Evolutionary conservation across 768 basidiomycete species (phyloP).

Genomic region (Saitozyma podzolica): DNA sequence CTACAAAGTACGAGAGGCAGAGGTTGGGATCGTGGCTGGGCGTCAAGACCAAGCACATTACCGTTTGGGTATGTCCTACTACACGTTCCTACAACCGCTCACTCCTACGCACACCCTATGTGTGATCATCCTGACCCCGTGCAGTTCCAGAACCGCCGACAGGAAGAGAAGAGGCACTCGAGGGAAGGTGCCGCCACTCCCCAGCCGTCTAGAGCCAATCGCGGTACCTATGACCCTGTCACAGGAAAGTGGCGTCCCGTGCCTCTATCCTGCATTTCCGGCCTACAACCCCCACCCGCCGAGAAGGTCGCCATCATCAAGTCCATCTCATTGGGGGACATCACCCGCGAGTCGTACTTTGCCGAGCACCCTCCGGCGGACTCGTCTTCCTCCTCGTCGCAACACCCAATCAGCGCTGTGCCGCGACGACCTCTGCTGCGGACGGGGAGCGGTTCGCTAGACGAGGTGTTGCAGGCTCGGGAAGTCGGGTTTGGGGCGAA

Average conservation of each 20-base stretch:
- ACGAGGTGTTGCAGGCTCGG: slow-evolving; percentile 20
- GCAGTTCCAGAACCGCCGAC: slow-evolving; percentile 33
- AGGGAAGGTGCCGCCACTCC: slow-evolving; percentile 2
- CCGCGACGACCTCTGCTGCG: neutral
- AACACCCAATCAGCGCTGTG: neutral
- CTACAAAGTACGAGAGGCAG: slow-evolving; percentile 32
- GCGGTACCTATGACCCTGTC: slow-evolving; percentile 29
- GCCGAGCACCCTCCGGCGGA: slow-evolving; percentile 1
- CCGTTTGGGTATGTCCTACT: slow-evolving; percentile 26
- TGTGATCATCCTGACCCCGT: slow-evolving; percentile 1
- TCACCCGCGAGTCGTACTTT: slow-evolving; percentile 28
- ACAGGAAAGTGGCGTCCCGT: slow-evolving; percentile 38
- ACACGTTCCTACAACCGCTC: neutral
- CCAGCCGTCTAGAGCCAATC: slow-evolving; percentile 17
- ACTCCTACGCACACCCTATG: neutral
- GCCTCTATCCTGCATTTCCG: slow-evolving; percentile 22
- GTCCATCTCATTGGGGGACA: slow-evolving; percentile 23
- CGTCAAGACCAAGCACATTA: slow-evolving; percentile 31
- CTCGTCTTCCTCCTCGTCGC: neutral
- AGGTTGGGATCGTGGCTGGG: slow-evolving; percentile 35
- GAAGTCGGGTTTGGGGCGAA: slow-evolving; percentile 14
- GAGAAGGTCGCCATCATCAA: slow-evolving; percentile 16
- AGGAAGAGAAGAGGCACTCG: slow-evolving; percentile 24
- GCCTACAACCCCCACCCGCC: slow-evolving; percentile 19
- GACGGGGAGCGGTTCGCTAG: slow-evolving; percentile 17